Conservation (phyloP, 805 yeast genomes). For the Candida arabinofermentans region DNA sequence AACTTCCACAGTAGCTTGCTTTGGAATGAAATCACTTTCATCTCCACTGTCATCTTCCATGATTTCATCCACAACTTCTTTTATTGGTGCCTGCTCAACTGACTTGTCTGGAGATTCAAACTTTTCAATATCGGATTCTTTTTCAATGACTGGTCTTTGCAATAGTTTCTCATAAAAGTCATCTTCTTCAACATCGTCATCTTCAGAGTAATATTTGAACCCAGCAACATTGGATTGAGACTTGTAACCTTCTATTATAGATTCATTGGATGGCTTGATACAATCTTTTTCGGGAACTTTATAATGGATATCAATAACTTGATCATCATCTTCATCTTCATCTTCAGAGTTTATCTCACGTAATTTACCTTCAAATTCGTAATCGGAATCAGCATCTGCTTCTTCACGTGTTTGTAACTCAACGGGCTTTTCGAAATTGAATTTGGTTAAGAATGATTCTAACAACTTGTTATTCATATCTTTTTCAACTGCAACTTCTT, state of each 20-base stretch:
- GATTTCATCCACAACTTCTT: not conserved
- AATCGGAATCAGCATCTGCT: conserved; percentile 38
- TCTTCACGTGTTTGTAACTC: conserved; percentile 29
- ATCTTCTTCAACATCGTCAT: conserved; percentile 24
- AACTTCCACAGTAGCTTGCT: not conserved
- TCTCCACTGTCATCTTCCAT: not conserved
- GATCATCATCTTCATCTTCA: conserved; percentile 27
- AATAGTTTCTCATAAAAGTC: conserved; percentile 16
- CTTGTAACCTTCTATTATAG: conserved; percentile 26
- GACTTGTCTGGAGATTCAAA: not conserved
- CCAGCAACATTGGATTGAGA: conserved; percentile 4
- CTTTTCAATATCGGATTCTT: conserved; percentile 3
- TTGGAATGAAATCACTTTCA: not conserved
- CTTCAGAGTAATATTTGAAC: conserved; percentile 7
- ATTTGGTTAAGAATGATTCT: conserved; percentile 41
- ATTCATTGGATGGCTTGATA: conserved; percentile 14
- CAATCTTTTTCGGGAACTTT: conserved; percentile 24
- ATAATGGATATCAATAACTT: conserved; percentile 21
- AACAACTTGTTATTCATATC: conserved; percentile 44
- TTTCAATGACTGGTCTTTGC: conserved; percentile 5
- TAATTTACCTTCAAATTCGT: conserved; percentile 40
- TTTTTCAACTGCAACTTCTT: conserved; percentile 32
- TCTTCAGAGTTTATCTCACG: conserved; percentile 12
- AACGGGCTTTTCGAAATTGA: conserved; percentile 51
- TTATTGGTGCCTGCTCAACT: too few species aligned